Evolutionary conservation across 1,284 basidiomycete genomes (phyloP), one percentile per base, ranked within the genome.

Genomic region (Trichosporon coremiiforme): DNA sequence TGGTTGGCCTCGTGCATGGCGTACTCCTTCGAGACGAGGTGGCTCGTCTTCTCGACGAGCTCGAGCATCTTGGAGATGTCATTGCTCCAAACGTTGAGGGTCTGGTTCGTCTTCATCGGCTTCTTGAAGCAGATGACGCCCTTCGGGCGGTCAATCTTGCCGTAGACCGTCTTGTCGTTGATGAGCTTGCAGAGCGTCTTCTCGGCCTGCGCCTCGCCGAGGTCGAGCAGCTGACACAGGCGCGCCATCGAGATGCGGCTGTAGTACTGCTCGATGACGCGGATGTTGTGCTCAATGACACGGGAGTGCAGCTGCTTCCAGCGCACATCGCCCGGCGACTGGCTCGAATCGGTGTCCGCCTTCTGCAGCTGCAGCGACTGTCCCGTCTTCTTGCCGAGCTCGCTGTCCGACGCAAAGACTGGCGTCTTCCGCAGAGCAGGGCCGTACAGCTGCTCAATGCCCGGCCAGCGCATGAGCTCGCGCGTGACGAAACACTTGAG

Each of bases 241-340:
- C 97, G 90, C 31, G 87, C 72, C 31, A 99, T 86, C 20, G 92
- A 93, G 78, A 99, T 96, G 70, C 94, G 90, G 9, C 92, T 95
- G 85, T 99, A 99, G 86, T 99, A 99, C 76, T 99, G 97, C 84
- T 99, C 97, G 71, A 98, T 93, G 36, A 99, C 93, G 17, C 97
- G 90, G 67, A 91, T 94, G 82, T 99, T 97, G 41, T 99, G 87
- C 77, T 96, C 93, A 79, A 97, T 92, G 94, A 53, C 47, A 15
- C 97, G 90, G 67, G 91, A 94, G 82, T 99, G 97, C 45, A 99
- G 87, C 77, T 96, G 93, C 79, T 97, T 92, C 95, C 95, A 99
- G 71, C 93, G 88, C 75, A 92, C 90, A 68, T 92, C 89, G 4
- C 87, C 87, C 47, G 81, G 80, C 7, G 50, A 50, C 25, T 65